Evolutionary conservation across 2,329 filamentous ascomycete species (phyloP), one percentile per base, ranked within the genome.

Genomic region (Onygenales sp.): DNA sequence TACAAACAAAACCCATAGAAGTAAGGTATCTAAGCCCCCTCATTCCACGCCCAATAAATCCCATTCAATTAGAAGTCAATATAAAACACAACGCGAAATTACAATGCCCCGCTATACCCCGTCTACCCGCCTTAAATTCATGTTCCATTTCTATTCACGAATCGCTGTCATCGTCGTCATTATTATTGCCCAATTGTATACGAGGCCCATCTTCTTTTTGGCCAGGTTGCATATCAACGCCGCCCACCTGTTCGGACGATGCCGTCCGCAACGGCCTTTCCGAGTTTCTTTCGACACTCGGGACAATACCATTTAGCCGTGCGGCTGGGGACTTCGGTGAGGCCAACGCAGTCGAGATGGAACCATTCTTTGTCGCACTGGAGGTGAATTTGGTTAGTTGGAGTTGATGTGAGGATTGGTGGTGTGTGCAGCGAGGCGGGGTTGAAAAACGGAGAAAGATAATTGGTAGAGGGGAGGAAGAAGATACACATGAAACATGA

Each of bases 331-430:
- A 81, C 73, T 51, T 81, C 79, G 6, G 72, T 72, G 14, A 85
- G 70, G 11, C 76, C 75, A 31, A 85, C 76, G 57, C 82, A 85
- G 38, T 75, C 73, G 46, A 85, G 74, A 61, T 85, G 82, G 64
- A 85, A 85, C 82, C 82, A 85, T 67, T 85, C 81, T 43, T 75
- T 78, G 58, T 83, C 80, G 66, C 82, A 85, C 76, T 83, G 58
- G 10, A 32, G 13, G 32, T 31, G 35, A 39, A 36, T 13, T n/a
- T 13, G 17, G 35, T 52, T 52, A 52, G 50, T 36, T 38, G 31
- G 17, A 27, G 27, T 45, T 52, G 50, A 51, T 46, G 43, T 7
- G 31, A 41, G 36, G 11, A 21, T 2, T 41, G 36, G 6, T 2
- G 13, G 44, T 10, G 7, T 3, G 13, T 36, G 11, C 13, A 35